Evolutionary conservation across 768 basidiomycete genomes (phyloP), one percentile per base, ranked within the genome.

Genomic region (Podaxis sp.): DNA sequence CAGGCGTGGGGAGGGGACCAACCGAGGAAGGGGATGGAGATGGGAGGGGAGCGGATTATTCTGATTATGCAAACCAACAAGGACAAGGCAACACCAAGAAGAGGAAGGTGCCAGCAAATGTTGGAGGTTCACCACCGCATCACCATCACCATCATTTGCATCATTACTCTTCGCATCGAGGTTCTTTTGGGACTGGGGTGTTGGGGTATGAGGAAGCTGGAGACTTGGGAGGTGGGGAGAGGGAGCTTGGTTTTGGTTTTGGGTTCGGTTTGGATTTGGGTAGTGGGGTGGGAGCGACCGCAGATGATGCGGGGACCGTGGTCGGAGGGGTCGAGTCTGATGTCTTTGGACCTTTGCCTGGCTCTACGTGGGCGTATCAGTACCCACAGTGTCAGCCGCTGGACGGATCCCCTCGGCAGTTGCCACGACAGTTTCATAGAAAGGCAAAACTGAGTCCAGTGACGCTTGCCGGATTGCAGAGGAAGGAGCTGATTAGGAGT

Each of bases 51-150:
- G 81, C 79, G 21, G 89, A 89, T 67, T 86, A 86, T 64, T 68
- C 79, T 14, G 88, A 91, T 70, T 87, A 89, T 66, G 72, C 87
- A 32, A 86, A 82, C 62, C 90, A 91, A 64, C 90, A 86, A 2
- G 88, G 87, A 6, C 90, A 86, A 2, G 88, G 88, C 5, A 93
- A 93, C 67, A 89, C 90, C 51, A 93, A 93, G 83, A 93, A 93
- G 76, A 80, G 91, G 51, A 93, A 93, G 70, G 91, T 93, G 2
- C 91, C 92, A 0, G 82, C 84, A 38, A 87, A 90, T 70, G 78
- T 79, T 57, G 79, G 78, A 47, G 80, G 82, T 59, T 77, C 79
- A 42, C 76, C 78, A 23, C 59, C 59, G 7, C 59, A 60, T 44
- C 59, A 60, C 11, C 50, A 59, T 40, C 58, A 59, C 38, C 58